Evolutionary conservation across 306 rosid genomes (phyloP), one percentile per base, ranked within the genome.

Genomic region (Castanea mollissima): DNA sequence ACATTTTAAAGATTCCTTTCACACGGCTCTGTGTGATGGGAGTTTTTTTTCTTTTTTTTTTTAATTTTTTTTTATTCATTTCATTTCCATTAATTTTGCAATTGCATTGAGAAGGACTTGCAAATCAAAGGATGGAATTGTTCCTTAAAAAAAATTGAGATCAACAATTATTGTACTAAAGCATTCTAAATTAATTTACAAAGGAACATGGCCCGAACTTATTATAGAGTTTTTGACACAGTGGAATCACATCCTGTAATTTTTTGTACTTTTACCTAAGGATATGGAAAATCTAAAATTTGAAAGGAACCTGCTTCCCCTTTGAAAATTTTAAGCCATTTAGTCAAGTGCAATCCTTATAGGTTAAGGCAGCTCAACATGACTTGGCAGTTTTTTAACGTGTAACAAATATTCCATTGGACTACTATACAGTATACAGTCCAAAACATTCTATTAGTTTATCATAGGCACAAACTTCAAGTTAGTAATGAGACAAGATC

Each of bases 1-100:
- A 69, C 75, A 57, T 78, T 79, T 63, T 63, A 79, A 60, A 12
- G 67, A 83, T 84, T 86, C 94, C 83, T 58, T 58, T 58, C 29
- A 58, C 64, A 58, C 27, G 65, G 65, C 65, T 21, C 4, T 59
- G 44, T n/a, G 6, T 29, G 44, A 31, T 27, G 16, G 31, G 31
- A 59, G 11, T 62, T 27, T 5, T 23, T 60, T 4, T 35, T 1
- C 21, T 21, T 5, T 38, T 35, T 6, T 35, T 35, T 35, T 35
- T 6, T 6, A 34, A 34, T 5, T 34, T 35, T 35, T 35, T 60
- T 27, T 60, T 27, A 12, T 12, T 9, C 18, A 10, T 15, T 27
- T 27, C 35, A 27, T 25, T 25, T 10, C n/a, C 69, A 14, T 29
- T 11, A 13, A 27, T 5, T 62, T 59, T 21, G 25, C 32, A 9